Conservation (phyloP, 148 eudicot species). For the Fagopyrum esculentum region DNA sequence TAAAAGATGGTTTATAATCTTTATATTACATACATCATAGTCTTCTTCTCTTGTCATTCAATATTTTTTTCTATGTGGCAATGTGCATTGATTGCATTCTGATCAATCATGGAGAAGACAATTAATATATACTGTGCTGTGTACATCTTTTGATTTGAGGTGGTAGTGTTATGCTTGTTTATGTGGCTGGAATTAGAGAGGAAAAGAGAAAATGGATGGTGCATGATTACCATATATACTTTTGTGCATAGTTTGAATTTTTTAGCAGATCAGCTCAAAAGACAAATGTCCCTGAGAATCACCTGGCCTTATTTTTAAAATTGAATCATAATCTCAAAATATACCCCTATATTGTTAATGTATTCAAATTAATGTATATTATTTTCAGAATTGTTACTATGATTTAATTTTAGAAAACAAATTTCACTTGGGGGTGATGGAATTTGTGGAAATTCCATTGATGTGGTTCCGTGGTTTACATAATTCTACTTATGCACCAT, state of each 20-base stretch:
- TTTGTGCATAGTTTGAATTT: not conserved
- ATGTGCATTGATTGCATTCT: not conserved
- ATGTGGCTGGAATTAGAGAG: slow-evolving; percentile 3
- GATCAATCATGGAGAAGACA: slow-evolving; percentile 10
- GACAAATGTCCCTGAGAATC: too few relatives aligned
- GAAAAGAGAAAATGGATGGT: not conserved
- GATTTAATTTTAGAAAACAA: too few relatives aligned
- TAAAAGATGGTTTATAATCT: not conserved
- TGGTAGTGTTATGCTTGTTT: not conserved
- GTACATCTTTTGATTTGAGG: slow-evolving; percentile 8
- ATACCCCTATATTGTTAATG: not conserved
- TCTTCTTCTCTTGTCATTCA: not conserved
- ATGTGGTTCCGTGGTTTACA: too few relatives aligned
- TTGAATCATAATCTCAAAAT: too few relatives aligned
- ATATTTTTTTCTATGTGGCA: slow-evolving; percentile 5
- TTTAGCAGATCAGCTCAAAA: not conserved
- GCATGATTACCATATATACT: not conserved
- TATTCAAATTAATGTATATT: not conserved
- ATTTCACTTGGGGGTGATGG: too few relatives aligned
- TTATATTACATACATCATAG: not conserved
- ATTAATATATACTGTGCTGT: not conserved
- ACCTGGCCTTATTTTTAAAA: too few relatives aligned
- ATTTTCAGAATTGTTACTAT: not conserved
- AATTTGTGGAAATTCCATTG: too few relatives aligned
- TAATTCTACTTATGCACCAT: too few relatives aligned